phyloP scores from a whole-genome alignment of 805 yeast species.

The Tetrapisispora pingtungensis region DNA sequence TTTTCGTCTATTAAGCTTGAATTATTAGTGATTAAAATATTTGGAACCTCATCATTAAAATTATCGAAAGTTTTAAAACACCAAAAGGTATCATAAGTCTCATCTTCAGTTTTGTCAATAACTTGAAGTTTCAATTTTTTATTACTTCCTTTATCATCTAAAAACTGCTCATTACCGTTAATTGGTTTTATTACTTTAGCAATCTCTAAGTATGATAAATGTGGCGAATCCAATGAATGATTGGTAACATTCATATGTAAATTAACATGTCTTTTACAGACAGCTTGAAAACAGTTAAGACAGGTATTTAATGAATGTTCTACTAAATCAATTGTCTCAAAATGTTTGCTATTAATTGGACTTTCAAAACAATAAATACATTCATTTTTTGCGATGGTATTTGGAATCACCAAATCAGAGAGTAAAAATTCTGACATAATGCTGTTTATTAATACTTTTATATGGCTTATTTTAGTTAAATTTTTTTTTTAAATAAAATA shows the following conservation, averaged over 20 bases:
- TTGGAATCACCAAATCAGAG: slow-evolving; percentile 15
- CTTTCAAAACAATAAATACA: slow-evolving; percentile 81
- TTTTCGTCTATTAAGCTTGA: slow-evolving; percentile 1
- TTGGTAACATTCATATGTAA: slow-evolving; percentile 38
- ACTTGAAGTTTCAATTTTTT: slow-evolving; percentile 28
- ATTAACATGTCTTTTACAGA: slow-evolving; percentile 50
- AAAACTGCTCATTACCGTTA: slow-evolving; percentile 20
- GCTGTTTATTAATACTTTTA: background rate
- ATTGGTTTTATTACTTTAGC: slow-evolving; percentile 40
- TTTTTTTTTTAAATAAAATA: no score
- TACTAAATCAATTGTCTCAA: slow-evolving; percentile 23
- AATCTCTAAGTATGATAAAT: slow-evolving; percentile 51
- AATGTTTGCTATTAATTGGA: slow-evolving; percentile 32
- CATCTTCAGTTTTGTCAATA: slow-evolving; percentile 24
- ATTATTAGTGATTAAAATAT: slow-evolving; percentile 2
- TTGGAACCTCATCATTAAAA: background rate
- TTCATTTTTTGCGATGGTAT: slow-evolving; percentile 70
- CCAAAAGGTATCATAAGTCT: slow-evolving; percentile 25
- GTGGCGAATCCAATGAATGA: slow-evolving; percentile 33
- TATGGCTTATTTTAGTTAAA: no score
- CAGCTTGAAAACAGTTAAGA: slow-evolving; percentile 60
- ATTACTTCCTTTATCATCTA: slow-evolving; percentile 10
- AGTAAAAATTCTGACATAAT: slow-evolving; percentile 8
- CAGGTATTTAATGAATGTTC: slow-evolving; percentile 52
- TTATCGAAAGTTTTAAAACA: slow-evolving; percentile 5